phyloP scores from a whole-genome alignment of 75 land plant genomes.

The Pinus tabuliformis region DNA sequence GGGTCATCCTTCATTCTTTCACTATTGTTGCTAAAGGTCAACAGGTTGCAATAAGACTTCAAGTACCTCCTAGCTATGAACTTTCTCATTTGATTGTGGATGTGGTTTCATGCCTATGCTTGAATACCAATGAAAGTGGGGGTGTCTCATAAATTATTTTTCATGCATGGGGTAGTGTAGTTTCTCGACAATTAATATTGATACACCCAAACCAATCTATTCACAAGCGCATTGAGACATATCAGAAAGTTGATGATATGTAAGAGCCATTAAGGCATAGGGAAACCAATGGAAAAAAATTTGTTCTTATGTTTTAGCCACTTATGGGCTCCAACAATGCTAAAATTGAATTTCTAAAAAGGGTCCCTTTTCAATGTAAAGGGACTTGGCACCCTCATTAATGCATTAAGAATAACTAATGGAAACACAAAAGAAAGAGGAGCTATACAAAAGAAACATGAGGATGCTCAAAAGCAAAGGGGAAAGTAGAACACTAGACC shows the following conservation, averaged over 20 bases:
- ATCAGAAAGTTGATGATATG: slow-evolving; percentile 6
- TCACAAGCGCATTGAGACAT: slow-evolving; percentile 11
- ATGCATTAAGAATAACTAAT: slow-evolving; percentile 62
- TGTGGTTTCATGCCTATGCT: too few species aligned
- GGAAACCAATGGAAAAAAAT: slow-evolving; percentile 16
- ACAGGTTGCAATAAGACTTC: too few species aligned
- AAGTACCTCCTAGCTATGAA: too few species aligned
- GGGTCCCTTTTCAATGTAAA: slow-evolving; percentile 47
- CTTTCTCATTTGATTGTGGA: too few species aligned
- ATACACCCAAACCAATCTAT: slow-evolving; percentile 16
- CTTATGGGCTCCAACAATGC: slow-evolving; percentile 54
- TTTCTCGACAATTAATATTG: slow-evolving; percentile 70
- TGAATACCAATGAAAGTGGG: too few species aligned
- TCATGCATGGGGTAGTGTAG: slow-evolving; percentile 26
- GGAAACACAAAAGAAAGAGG: slow-evolving; percentile 16
- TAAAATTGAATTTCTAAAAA: slow-evolving; percentile 92
- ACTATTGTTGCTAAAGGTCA: too few species aligned
- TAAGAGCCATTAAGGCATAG: background rate
- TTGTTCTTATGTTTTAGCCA: slow-evolving; percentile 63
- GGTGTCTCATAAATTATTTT: too few species aligned
- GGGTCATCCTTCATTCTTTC: too few species aligned
- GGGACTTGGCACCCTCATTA: slow-evolving; percentile 81
- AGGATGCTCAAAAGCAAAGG: slow-evolving; percentile 15
- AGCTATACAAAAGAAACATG: slow-evolving; percentile 20
- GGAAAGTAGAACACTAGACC: background rate